Conservation (phyloP, 176 grass and related monocot genomes). For the Stipa capillata region DNA sequence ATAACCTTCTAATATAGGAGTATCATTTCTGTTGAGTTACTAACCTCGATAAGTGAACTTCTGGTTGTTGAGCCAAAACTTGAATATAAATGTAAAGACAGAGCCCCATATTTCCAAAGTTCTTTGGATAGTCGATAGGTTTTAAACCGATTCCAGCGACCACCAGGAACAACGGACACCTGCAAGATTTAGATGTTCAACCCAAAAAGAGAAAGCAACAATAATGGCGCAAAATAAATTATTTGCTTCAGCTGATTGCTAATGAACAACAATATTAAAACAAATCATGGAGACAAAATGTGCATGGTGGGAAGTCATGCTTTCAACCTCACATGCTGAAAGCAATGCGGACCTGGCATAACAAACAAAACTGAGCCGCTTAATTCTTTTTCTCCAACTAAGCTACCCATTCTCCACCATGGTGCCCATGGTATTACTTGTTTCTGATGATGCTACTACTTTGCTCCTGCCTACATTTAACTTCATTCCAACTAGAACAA, state of each 20-base stretch:
- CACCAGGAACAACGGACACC: constrained; percentile 91
- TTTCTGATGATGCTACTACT: background rate
- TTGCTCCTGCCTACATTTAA: background rate
- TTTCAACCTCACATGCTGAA: background rate
- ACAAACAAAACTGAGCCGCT: background rate
- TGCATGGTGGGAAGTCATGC: background rate
- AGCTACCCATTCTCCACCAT: background rate
- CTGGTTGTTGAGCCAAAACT: constrained; percentile 80
- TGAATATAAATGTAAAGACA: constrained; percentile 83
- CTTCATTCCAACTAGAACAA: background rate
- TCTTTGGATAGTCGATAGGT: constrained; percentile 99
- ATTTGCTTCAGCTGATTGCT: background rate
- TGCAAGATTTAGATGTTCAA: constrained; percentile 42
- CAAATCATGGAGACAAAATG: background rate
- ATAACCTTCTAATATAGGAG: background rate
- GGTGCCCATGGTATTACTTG: background rate
- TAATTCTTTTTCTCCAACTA: background rate
- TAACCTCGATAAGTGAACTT: constrained; percentile 95
- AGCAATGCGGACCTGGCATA: background rate
- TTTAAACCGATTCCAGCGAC: constrained; percentile 96
- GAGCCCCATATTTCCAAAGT: constrained; percentile 97
- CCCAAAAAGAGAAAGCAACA: background rate
- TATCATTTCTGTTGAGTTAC: background rate
- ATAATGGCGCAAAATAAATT: background rate
- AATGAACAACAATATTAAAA: constrained; percentile 6